Evolutionary conservation across 306 rosid species (phyloP).

Genomic region (Psophocarpus tetragonolobus): DNA sequence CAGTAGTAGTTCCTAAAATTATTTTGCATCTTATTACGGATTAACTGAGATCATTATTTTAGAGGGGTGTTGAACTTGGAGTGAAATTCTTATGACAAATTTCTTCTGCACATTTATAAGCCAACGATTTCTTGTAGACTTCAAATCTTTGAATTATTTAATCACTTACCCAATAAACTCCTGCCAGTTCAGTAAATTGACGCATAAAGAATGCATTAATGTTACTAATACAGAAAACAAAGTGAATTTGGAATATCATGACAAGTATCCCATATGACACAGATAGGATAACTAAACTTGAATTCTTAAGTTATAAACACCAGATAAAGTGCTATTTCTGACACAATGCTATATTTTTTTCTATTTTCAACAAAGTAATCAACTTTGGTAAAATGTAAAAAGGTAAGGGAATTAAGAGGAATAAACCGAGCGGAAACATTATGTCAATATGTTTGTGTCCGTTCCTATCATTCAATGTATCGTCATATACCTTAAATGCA

Average conservation of each 20-base stretch:
- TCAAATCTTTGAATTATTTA: conserved; percentile 1
- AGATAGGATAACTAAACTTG: not conserved
- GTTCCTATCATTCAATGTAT: not conserved
- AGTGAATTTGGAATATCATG: not conserved
- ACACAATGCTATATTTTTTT: not conserved
- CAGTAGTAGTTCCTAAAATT: not conserved
- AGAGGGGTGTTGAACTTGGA: not conserved
- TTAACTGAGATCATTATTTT: not conserved
- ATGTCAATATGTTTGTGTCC: not conserved
- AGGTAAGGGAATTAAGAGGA: not conserved
- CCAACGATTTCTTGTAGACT: not conserved
- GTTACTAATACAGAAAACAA: not conserved
- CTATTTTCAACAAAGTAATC: not conserved
- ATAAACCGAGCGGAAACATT: not conserved
- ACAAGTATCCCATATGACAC: conserved; percentile 13
- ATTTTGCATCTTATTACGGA: not conserved
- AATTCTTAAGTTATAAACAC: not conserved
- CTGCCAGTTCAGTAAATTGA: not conserved
- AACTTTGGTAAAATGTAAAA: not conserved
- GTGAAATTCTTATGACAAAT: not conserved
- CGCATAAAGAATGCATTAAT: conserved; percentile 9
- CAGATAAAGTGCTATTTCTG: not conserved
- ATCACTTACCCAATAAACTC: conserved; percentile 4
- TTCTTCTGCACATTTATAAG: not conserved
- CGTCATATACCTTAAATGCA: conserved; percentile 75